A percentile compares a stretch with the other conserved stretches of the same genome.
phyloP scores from a whole-genome alignment of 257 asterid genomes.

The Nicotiana undulata region DNA sequence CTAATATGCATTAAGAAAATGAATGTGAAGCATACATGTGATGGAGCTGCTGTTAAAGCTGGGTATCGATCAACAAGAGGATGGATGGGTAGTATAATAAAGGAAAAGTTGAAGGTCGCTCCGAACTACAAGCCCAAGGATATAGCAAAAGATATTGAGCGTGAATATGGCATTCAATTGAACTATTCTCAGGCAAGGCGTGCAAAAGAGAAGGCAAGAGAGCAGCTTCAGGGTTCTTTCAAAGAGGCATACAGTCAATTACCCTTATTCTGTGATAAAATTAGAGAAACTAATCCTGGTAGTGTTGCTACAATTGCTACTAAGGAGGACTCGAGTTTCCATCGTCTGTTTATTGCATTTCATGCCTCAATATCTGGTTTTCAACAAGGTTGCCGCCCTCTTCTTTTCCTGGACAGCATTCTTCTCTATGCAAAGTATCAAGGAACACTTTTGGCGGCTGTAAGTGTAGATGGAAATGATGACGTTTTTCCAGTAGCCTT shows the following conservation, averaged over 20 bases:
- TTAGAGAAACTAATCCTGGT: slow-evolving; percentile 93
- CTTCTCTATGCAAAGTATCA: slow-evolving; percentile 93
- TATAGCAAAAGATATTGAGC: slow-evolving; percentile 84
- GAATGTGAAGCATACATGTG: slow-evolving; percentile 85
- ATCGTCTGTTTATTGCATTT: slow-evolving; percentile 71
- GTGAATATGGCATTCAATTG: slow-evolving; percentile 95
- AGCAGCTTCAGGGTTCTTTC: slow-evolving; percentile 97
- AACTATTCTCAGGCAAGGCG: slow-evolving; percentile 98
- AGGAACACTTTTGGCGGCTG: slow-evolving; percentile 84
- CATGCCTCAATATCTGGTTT: slow-evolving; percentile 92
- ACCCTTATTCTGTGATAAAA: slow-evolving; percentile 83
- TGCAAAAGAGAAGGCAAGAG: slow-evolving; percentile 95
- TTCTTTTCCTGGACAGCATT: slow-evolving; percentile 81
- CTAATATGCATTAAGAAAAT: slow-evolving; percentile 86
- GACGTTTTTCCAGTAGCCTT: slow-evolving; percentile 86
- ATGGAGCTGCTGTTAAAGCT: slow-evolving; percentile 83
- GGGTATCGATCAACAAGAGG: slow-evolving; percentile 93
- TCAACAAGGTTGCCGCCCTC: slow-evolving; percentile 76
- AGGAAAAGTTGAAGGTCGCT: slow-evolving; percentile 79
- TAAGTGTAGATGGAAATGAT: slow-evolving; percentile 93
- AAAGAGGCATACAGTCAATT: slow-evolving; percentile 88
- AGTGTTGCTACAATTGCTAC: slow-evolving; percentile 75
- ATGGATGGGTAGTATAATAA: slow-evolving; percentile 92
- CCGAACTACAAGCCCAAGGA: slow-evolving; percentile 95
- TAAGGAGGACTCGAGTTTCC: slow-evolving; percentile 93